Evolutionary conservation across 805 yeast genomes (phyloP), one percentile per base, ranked within the genome.

Genomic region (Yarrowia keelungensis): DNA sequence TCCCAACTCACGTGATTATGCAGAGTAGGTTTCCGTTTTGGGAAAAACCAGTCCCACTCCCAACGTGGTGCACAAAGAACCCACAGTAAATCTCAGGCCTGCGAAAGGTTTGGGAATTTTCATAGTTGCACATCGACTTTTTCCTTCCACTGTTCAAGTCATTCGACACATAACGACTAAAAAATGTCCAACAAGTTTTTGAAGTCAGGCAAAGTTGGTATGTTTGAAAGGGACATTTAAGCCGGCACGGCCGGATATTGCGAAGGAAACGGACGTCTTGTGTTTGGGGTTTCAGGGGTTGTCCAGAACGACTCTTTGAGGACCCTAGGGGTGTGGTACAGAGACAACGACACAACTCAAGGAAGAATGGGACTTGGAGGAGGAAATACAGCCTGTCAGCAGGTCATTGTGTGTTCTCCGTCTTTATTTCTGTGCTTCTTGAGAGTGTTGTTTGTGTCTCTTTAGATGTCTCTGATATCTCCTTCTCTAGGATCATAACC

Each of bases 181-280:
- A 62, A 62, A 49, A 62, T 62, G 67, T 36, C 67, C 67, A 62
- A 62, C 87, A 95, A 95, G 86, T 94, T 95, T 90, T 89, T 95
- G 86, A 95, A 94, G 88, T 91, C 98, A 84, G 98, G 98, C 89
- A 92, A 90, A 90, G 98, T 94, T 89, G 98, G 94, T 89, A 89
- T 83, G 95, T 89, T 58, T 26, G 32, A 41, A 47, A 9, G 41
- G 46, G 16, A 53, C 3, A 38, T 51, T 36, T 36, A 51, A 51
- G 58, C 11, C 58, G 43, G 58, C 58, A 14, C 2, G 58, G 43
- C 58, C 43, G 58, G 58, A 51, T 51, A 51, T 51, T 38, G 58
- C 42, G 42, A 51, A 8, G 58, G 42, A 51, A 38, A 36, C 22
- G 32, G 43, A 51, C 32, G 58, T 11, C 11, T 51, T 14, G 42